Percentiles rank a stretch among this genome's conserved stretches.
phyloP scores from a whole-genome alignment of 176 grass and related monocot species.

The Bonia amplexicaulis region DNA sequence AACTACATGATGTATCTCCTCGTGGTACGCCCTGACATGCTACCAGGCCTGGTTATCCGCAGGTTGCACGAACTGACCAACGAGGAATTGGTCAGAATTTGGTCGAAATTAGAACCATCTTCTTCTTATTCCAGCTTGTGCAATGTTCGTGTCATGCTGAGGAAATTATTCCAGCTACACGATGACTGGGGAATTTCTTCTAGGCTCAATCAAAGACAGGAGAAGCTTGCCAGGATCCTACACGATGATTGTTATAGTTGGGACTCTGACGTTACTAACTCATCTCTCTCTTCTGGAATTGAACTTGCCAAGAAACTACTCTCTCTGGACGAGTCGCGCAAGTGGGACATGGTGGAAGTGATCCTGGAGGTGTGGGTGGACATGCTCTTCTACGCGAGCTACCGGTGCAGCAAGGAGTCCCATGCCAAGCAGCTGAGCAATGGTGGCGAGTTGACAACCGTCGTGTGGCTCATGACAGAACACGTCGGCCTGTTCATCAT shows the following conservation, averaged over 20 bases:
- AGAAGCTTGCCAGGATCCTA: background rate
- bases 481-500: background rate
- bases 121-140: background rate
- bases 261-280: too few species aligned
- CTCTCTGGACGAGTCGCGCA: background rate
- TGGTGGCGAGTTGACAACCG: background rate
- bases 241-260: fast-evolving
- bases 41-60: background rate
- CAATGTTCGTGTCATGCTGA: too few species aligned
- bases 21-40: background rate
- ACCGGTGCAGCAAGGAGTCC: background rate
- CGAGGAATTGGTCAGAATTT: background rate
- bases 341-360: background rate
- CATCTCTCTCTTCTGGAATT: background rate
- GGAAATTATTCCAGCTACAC: background rate
- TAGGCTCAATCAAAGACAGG: too few species aligned
- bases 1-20: constrained; percentile 28
- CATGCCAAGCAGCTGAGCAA: background rate
- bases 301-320: background rate
- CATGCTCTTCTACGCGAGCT: background rate
- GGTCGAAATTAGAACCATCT: too few species aligned
- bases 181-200: too few species aligned
- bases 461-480: background rate
- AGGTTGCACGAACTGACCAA: background rate
- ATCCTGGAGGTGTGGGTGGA: background rate